Evolutionary conservation across 108 stramenopile genomes (phyloP).

Genomic region (Skeletonema tropicum): DNA sequence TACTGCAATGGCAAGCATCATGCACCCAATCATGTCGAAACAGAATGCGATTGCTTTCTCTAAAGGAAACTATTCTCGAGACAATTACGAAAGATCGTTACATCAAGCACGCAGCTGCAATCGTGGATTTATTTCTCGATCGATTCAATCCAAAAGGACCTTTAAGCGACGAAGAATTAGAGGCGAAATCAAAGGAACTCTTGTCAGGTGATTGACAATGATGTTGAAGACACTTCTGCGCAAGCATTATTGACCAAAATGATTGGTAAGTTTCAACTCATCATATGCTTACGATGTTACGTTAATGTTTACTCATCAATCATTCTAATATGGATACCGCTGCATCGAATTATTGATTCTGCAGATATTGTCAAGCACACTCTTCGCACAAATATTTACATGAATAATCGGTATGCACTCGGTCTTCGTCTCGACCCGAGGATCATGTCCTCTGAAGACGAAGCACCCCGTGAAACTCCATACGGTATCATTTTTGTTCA

Average conservation of each 20-base stretch:
- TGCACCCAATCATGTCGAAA: slow-evolving; percentile 92
- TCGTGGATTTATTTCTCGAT: slow-evolving; percentile 90
- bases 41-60: slow-evolving; percentile 81
- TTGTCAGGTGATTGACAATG: slow-evolving; percentile 55
- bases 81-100: slow-evolving; percentile 60
- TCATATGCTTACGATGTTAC: background rate
- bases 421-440: slow-evolving; percentile 90
- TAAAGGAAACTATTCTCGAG: slow-evolving; percentile 81
- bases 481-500: slow-evolving; percentile 94
- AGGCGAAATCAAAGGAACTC: slow-evolving; percentile 56
- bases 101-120: slow-evolving; percentile 72
- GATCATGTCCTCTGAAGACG: slow-evolving; percentile 72
- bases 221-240: slow-evolving; percentile 82
- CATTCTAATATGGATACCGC: slow-evolving; percentile 32
- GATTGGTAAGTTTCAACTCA: slow-evolving; percentile 58
- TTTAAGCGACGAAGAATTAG: slow-evolving; percentile 59
- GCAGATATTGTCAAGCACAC: slow-evolving; percentile 83
- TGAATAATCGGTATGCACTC: slow-evolving; percentile 93
- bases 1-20: slow-evolving; percentile 84
- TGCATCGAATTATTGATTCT: background rate
- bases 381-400: slow-evolving; percentile 92
- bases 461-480: slow-evolving; percentile 59
- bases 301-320: too few species aligned
- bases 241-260: slow-evolving; percentile 77
- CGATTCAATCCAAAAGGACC: slow-evolving; percentile 85